Evolutionary conservation across 345 rosid species (phyloP).

Genomic region (Lepidium didymum): DNA sequence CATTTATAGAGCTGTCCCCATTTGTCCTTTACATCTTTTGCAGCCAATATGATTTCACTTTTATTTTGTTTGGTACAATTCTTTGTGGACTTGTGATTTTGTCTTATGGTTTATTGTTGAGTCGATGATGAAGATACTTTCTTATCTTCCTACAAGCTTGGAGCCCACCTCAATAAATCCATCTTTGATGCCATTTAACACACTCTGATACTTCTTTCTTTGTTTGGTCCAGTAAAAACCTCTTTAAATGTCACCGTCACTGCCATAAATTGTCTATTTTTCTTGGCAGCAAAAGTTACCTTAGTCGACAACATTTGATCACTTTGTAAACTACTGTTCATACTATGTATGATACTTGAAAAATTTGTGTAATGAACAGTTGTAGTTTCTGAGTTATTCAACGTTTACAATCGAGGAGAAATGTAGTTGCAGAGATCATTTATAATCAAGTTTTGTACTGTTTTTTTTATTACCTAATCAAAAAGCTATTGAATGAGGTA

Average conservation of each 20-base stretch:
- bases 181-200: slow-evolving; percentile 22
- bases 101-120: slow-evolving; percentile 18
- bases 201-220: slow-evolving; percentile 24
- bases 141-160: slow-evolving; percentile 19
- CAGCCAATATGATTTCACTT: neutral
- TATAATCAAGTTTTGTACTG: neutral
- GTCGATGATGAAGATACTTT: slow-evolving; percentile 28
- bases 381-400: neutral
- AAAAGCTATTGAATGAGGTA: neutral
- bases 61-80: neutral
- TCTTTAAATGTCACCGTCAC: slow-evolving; percentile 30
- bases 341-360: slow-evolving; percentile 1
- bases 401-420: neutral
- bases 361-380: neutral
- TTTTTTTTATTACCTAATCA: slow-evolving; percentile 2
- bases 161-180: slow-evolving; percentile 37
- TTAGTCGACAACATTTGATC: slow-evolving; percentile 13
- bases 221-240: slow-evolving; percentile 19
- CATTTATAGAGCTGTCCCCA: slow-evolving; percentile 22
- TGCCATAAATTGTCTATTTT: slow-evolving; percentile 25
- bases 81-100: slow-evolving; percentile 14
- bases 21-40: slow-evolving; percentile 28
- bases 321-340: neutral
- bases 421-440: neutral
- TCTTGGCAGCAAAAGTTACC: slow-evolving; percentile 26